Base-by-base conservation (phyloP, 2,329 filamentous ascomycete genomes). In the Coniochaeta sp. region DNA sequence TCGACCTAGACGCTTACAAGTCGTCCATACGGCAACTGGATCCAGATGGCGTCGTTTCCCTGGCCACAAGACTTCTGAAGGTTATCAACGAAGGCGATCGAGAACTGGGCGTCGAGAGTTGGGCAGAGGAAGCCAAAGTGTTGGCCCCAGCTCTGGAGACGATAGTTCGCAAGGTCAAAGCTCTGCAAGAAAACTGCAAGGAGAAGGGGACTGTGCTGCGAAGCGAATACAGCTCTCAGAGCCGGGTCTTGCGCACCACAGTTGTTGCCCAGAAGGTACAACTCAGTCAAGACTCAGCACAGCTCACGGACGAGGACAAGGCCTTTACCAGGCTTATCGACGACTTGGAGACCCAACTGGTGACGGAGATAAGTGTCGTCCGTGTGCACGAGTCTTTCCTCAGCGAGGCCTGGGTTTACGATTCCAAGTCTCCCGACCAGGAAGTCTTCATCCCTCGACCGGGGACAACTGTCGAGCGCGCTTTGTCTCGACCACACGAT, bases 251-350 rank as follows among this genome's bases (percentile, higher is more conserved):
- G 44, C 82, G 91, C 52, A 91, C 90, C 1, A 93, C 90, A 0
- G 85, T 93, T 34, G 85, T 93, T 58, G 89, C 89, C 17, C 89
- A 93, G 69, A 89, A 90, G 69, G 89, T 95, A 19, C 87, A 92
- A 68, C 79, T 95, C 44, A 91, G 88, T 73, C 89, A 86, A 64
- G 87, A 92, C 70, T 87, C 87, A 65, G 86, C 89, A 1, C 79
- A 83, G 3, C 79, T 93, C 31, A 89, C 88, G 0, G 81, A 87
- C 52, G 80, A 88, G 65, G 90, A 93, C 73, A 85, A 83, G 64
- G 80, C 82, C 6, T 91, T 91, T 69, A 91, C 89, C 17, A 75
- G 78, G 26, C 73, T 90, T 12, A 79, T 93, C 5, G 83, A 89
- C 64, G 70, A 72, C 1, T 75, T 88, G 24, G 77, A 81, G 12